Percentiles rank a stretch among this genome's conserved stretches.
phyloP scores from a whole-genome alignment of 306 rosid genomes.

The Cicer judaicum region DNA sequence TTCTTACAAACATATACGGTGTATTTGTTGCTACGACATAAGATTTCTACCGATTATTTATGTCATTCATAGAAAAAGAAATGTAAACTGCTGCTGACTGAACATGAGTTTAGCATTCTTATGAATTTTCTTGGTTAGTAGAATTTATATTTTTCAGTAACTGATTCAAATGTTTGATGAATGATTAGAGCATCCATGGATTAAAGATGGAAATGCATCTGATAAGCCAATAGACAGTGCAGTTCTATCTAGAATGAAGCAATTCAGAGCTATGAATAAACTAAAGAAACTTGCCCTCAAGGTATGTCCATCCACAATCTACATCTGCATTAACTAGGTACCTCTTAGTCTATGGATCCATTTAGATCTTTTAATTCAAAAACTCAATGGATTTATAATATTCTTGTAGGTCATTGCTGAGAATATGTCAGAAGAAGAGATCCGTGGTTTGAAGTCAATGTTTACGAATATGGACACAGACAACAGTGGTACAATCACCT shows the following conservation, averaged over 20 bases:
- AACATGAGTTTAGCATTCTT: not conserved
- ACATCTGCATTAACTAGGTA: slow-evolving; percentile 7
- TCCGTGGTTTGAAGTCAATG: slow-evolving; percentile 91
- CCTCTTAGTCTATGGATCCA: slow-evolving; percentile 10
- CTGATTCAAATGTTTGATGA: slow-evolving; percentile 43
- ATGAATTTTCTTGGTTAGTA: not conserved
- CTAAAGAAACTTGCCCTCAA: slow-evolving; percentile 89
- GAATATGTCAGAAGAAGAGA: slow-evolving; percentile 87
- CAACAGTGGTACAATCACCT: slow-evolving; percentile 86
- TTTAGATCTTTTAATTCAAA: slow-evolving; percentile 6
- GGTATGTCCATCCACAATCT: slow-evolving; percentile 47
- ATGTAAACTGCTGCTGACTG: not conserved
- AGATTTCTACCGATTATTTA: not conserved
- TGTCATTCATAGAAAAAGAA: not conserved
- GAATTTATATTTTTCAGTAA: slow-evolving; percentile 34
- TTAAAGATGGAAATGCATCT: slow-evolving; percentile 81
- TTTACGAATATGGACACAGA: slow-evolving; percentile 89
- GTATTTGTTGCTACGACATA: no score
- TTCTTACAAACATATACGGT: no score
- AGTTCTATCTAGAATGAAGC: slow-evolving; percentile 95
- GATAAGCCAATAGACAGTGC: slow-evolving; percentile 93
- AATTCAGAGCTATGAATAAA: slow-evolving; percentile 93
- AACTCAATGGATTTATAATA: slow-evolving; percentile 9
- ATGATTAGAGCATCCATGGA: slow-evolving; percentile 85
- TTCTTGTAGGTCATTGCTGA: slow-evolving; percentile 82